phyloP scores from a whole-genome alignment of 2,329 filamentous ascomycete genomes.

The Eurotiales sp. region DNA sequence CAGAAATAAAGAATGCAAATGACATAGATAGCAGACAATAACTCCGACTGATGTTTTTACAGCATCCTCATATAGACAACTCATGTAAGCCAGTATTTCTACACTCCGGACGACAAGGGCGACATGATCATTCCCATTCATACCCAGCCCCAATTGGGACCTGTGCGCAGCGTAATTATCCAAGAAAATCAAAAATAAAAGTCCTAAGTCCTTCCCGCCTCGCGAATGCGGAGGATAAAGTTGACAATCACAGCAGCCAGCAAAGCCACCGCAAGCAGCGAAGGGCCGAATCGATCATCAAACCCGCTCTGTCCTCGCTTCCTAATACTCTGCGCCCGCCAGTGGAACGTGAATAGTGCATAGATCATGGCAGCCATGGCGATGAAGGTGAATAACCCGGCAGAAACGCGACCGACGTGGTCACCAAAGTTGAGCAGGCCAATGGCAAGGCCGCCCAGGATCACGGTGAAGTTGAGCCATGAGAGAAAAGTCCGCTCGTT shows the following conservation, averaged over 20 bases:
- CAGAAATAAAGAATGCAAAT: background rate
- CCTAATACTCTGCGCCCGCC: conserved; percentile 89
- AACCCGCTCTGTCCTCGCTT: conserved; percentile 91
- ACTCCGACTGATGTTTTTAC: background rate
- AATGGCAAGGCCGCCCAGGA: conserved; percentile 92
- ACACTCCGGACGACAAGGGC: background rate
- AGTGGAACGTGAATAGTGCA: conserved; percentile 92
- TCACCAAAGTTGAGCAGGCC: conserved; percentile 98
- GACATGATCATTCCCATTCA: background rate
- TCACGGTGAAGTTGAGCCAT: conserved; percentile 99
- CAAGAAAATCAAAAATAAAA: background rate
- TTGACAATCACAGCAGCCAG: conserved; percentile 91
- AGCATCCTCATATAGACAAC: background rate
- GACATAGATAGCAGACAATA: background rate
- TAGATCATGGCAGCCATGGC: conserved; percentile 96
- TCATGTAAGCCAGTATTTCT: too few relatives aligned
- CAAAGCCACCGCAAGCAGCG: conserved; percentile 80
- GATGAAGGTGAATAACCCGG: conserved; percentile 88
- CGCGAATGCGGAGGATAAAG: conserved; percentile 69
- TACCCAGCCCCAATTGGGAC: background rate
- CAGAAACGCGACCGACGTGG: conserved; percentile 86
- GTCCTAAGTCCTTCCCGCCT: conserved; percentile 14
- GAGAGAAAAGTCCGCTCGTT: conserved; percentile 99
- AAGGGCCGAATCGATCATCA: conserved; percentile 92
- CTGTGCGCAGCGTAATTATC: background rate